phyloP scores from a whole-genome alignment of 805 yeast species.

The Blastobotrys americana region DNA sequence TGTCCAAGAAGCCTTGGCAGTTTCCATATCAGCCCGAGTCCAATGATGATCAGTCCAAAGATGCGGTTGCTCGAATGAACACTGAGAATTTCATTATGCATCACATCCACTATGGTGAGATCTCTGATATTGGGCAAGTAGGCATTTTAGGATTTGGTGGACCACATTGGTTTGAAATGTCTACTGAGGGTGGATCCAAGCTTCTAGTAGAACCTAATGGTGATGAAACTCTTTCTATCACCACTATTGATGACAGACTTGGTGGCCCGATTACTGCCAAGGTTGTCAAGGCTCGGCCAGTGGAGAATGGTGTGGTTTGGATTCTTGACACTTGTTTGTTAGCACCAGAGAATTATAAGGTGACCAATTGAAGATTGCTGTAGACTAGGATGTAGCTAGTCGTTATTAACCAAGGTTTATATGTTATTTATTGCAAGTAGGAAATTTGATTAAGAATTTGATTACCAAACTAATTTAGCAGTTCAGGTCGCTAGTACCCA shows the following conservation, averaged over 20 bases:
- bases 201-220: slow-evolving; percentile 6
- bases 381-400: too few species aligned
- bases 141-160: slow-evolving; percentile 3
- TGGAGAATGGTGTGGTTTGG: slow-evolving; percentile 29
- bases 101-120: slow-evolving; percentile 44
- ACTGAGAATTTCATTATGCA: slow-evolving; percentile 51
- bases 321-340: slow-evolving; percentile 20
- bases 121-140: slow-evolving; percentile 6
- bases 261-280: slow-evolving; percentile 13
- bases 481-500: too few species aligned
- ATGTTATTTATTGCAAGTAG: too few species aligned
- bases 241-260: slow-evolving; percentile 2
- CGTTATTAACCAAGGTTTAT: too few species aligned
- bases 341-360: slow-evolving; percentile 7
- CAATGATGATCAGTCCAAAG: slow-evolving; percentile 35
- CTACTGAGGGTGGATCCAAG: slow-evolving; percentile 10
- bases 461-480: too few species aligned
- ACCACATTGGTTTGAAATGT: neutral
- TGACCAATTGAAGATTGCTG: too few species aligned
- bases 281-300: slow-evolving; percentile 16
- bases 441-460: too few species aligned
- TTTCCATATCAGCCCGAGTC: slow-evolving; percentile 48
- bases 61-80: slow-evolving; percentile 44
- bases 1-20: slow-evolving; percentile 69
- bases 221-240: slow-evolving; percentile 3